A percentile compares a stretch with the other conserved stretches of the same genome.
phyloP scores from a whole-genome alignment of 192 early-diverging fungal genomes.

The Coemansia sp. region DNA sequence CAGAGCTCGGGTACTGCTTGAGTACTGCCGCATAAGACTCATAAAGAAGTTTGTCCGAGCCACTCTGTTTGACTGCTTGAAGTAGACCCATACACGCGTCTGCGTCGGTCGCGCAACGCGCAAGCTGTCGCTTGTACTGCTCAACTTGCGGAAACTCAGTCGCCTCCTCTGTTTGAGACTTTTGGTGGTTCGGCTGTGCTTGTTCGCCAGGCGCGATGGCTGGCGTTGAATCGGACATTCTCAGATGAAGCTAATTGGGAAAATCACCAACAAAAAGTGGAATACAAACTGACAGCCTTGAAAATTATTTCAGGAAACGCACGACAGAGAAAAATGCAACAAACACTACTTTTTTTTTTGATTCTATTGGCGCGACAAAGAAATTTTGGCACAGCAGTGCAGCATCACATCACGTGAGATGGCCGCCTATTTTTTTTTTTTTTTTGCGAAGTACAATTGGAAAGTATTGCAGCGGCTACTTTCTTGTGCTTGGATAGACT shows the following conservation, averaged over 20 bases:
- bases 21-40: constrained; percentile 69
- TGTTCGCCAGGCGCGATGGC: not conserved
- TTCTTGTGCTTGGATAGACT: no score
- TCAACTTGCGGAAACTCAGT: constrained; percentile 53
- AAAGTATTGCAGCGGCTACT: no score
- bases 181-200: not conserved
- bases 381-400: no score
- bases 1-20: constrained; percentile 77
- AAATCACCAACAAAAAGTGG: not conserved
- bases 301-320: no score
- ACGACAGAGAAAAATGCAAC: no score
- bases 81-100: constrained; percentile 70
- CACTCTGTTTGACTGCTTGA: constrained; percentile 58
- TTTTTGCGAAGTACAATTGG: no score
- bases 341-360: no score
- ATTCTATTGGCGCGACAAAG: no score
- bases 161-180: constrained; percentile 2
- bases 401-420: no score
- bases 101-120: constrained; percentile 59
- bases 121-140: constrained; percentile 55
- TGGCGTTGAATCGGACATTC: constrained; percentile 18
- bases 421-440: no score
- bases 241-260: not conserved
- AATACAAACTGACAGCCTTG: not conserved
- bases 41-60: constrained; percentile 59